Percentiles rank a stretch among this genome's conserved stretches.
Conservation (phyloP, 1,284 basidiomycete species). For the Singerocomus inundabilis region DNA sequence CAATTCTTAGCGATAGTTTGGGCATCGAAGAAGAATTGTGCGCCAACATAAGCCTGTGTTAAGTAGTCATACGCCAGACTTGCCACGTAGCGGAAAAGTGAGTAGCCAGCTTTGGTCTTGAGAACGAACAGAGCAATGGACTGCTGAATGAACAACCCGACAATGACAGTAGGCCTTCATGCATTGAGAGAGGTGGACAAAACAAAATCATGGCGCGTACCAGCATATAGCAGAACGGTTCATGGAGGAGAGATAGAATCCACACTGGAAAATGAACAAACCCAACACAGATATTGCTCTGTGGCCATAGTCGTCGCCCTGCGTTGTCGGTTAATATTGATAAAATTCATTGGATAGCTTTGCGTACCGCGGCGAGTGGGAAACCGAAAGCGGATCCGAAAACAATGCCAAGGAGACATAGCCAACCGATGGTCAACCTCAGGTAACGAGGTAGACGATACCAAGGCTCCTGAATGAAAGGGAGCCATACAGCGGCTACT, state of each 20-base stretch:
- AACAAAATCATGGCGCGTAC: slow-evolving; percentile 34
- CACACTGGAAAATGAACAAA: slow-evolving; percentile 71
- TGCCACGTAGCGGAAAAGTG: slow-evolving; percentile 80
- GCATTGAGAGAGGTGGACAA: slow-evolving; percentile 5
- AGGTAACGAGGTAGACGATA: slow-evolving; percentile 57
- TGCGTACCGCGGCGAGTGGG: slow-evolving; percentile 52
- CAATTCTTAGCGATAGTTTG: slow-evolving; percentile 62
- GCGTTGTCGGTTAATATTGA: slow-evolving; percentile 10
- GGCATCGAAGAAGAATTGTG: slow-evolving; percentile 75
- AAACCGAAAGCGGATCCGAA: slow-evolving; percentile 85
- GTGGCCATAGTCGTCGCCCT: slow-evolving; percentile 72
- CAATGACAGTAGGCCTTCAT: slow-evolving; percentile 74
- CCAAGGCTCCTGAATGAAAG: slow-evolving; percentile 65
- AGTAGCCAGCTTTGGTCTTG: slow-evolving; percentile 76
- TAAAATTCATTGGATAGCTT: background rate
- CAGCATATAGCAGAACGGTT: slow-evolving; percentile 66
- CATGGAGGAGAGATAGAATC: slow-evolving; percentile 65
- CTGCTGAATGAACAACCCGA: slow-evolving; percentile 84
- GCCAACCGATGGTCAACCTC: slow-evolving; percentile 68
- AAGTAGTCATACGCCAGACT: slow-evolving; percentile 73
- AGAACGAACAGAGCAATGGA: slow-evolving; percentile 83
- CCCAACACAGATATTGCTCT: slow-evolving; percentile 81
- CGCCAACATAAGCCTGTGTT: slow-evolving; percentile 59
- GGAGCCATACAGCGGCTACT: slow-evolving; percentile 63
- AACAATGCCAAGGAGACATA: slow-evolving; percentile 69